phyloP scores from a whole-genome alignment of 208 protist genomes.

The Crithidia thermophila region DNA sequence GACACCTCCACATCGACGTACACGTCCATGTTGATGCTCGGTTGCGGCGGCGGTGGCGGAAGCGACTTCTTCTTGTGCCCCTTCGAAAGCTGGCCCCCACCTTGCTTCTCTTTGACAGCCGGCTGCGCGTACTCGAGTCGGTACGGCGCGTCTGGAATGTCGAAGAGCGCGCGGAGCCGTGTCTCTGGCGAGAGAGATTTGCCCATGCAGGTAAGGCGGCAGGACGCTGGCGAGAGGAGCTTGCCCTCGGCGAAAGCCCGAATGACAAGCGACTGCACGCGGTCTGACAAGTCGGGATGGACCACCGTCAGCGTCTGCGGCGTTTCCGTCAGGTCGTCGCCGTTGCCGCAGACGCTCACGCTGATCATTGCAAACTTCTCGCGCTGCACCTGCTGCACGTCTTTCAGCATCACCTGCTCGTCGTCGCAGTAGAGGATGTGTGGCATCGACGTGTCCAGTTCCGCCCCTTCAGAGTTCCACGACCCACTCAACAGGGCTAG shows the following conservation, averaged over 20 bases:
- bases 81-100: no score
- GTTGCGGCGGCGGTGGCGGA: not conserved
- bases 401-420: constrained; percentile 31
- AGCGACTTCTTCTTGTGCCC: not conserved
- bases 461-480: constrained; percentile 50
- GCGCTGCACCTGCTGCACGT: constrained; percentile 17
- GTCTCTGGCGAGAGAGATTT: not conserved
- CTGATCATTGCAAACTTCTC: constrained; percentile 26
- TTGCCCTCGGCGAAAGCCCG: constrained; percentile 25
- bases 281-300: constrained; percentile 11
- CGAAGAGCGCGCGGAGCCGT: constrained; percentile 20
- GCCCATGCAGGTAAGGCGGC: constrained; percentile 24
- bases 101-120: constrained; percentile 1
- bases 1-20: constrained; percentile 19
- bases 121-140: no score
- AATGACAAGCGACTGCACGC: constrained; percentile 17
- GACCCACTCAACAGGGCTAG: constrained; percentile 44
- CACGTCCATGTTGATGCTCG: not conserved
- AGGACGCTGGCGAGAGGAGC: constrained; percentile 23
- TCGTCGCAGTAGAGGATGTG: constrained; percentile 52
- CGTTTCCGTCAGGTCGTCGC: constrained; percentile 20
- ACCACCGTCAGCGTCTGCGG: constrained; percentile 8
- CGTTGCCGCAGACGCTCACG: constrained; percentile 29
- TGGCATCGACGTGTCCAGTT: constrained; percentile 59
- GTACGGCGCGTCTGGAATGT: constrained; percentile 2